Percentiles rank a stretch among this genome's conserved stretches.
phyloP scores from a whole-genome alignment of 2,329 filamentous ascomycete species.

The Arthrinium phaeospermum region DNA sequence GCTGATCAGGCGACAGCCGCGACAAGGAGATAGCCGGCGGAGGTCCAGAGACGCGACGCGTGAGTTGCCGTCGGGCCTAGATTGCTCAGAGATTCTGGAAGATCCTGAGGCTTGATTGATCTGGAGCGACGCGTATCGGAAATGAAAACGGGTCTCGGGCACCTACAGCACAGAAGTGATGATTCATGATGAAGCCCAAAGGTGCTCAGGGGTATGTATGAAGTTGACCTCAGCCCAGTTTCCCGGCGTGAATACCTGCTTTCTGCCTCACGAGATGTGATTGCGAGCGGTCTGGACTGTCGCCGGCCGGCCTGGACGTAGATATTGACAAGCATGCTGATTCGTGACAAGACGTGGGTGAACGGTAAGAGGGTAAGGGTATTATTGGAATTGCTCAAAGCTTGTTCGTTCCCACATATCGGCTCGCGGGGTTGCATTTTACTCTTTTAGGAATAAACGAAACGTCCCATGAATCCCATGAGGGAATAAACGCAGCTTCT shows the following conservation, averaged over 20 bases:
- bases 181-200: background rate
- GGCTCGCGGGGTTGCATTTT: too few relatives aligned
- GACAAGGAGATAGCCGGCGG: slow-evolving; percentile 6
- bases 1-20: background rate
- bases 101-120: background rate
- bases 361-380: background rate
- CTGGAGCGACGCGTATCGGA: too few relatives aligned
- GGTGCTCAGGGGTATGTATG: background rate
- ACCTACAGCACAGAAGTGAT: background rate
- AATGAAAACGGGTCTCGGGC: background rate
- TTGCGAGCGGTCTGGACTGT: background rate
- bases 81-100: background rate
- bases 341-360: background rate
- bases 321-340: background rate
- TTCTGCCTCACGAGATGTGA: background rate
- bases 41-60: background rate
- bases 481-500: too few relatives aligned
- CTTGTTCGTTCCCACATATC: background rate
- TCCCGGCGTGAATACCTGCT: background rate
- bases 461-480: too few relatives aligned
- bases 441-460: too few relatives aligned
- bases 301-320: background rate
- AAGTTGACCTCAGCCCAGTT: background rate
- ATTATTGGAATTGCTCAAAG: background rate
- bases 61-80: background rate